Evolutionary conservation across 2,329 filamentous ascomycete genomes (phyloP), one percentile per base, ranked within the genome.

Genomic region (Cordyceps pruinosa): DNA sequence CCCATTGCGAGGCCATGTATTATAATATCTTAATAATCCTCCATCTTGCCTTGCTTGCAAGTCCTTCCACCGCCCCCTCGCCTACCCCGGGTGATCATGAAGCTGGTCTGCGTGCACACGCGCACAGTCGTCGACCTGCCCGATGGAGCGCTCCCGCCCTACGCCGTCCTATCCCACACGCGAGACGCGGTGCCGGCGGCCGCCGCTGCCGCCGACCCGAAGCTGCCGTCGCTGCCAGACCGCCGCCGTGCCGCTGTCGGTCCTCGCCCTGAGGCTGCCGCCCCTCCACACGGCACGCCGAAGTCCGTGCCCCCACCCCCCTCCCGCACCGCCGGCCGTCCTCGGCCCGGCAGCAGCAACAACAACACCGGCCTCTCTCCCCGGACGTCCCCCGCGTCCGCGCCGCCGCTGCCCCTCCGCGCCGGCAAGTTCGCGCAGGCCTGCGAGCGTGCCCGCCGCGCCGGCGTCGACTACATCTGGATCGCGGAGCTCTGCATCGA

Each of bases 401-500:
- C n/a, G 15, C 32, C 21, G 19, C 25, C 15, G 5, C 23, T 17
- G 13, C 5, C n/a, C 30, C 37, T 42, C n/a, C 19, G 4, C 19
- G 12, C 3, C 9, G 44, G 44, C 5, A 54, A 19, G 21, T 15
- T 49, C 9, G 35, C 8, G 28, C 35, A 58, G 13, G 44, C 45
- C 12, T 48, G 34, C 12, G 19, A 13, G 6, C 34, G 15, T 39
- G 56, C 56, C 6, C 23, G 7, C 4, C 48, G 30, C 5, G 8
- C 19, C 32, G 56, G 50, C 35, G 21, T 58, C 13, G 34, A 55
- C 21, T 58, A 58, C 45, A 21, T 58, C 28, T 58, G 49, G 56
- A 49, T 54, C 34, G 56, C 39, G 7, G n/a, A 41, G 15, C 28
- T 58, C 5, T 58, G 56, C 35, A 58, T 58, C 44, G 50, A 58